These are phyloP conservation scores for Alternaria infectoria DNA, from an alignment of 2,329 filamentous ascomycete genomes.

Conservation along the genomic window DNA sequence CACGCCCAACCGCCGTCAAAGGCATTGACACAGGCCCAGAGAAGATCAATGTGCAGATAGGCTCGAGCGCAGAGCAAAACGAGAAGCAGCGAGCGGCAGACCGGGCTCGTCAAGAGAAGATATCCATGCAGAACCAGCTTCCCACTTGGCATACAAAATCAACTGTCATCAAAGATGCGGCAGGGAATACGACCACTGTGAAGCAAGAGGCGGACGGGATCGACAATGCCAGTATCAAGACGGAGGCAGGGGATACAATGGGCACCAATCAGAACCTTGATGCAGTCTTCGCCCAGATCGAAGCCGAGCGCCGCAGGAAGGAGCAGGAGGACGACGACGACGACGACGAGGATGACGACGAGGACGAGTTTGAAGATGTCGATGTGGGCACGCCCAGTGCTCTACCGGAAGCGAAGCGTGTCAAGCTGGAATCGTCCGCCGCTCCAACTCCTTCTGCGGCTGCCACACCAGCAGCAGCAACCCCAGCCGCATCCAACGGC, in stretches of 20 bases:
- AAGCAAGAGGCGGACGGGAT: constrained; percentile 48
- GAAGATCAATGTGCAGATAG: constrained; percentile 73
- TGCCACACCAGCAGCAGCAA: constrained; percentile 43
- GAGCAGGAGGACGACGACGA: constrained; percentile 51
- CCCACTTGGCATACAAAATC: constrained; percentile 75
- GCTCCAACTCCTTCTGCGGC: constrained; percentile 40
- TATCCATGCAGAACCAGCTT: constrained; percentile 71
- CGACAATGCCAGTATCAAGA: constrained; percentile 45
- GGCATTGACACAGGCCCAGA: constrained; percentile 71
- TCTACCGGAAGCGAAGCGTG: constrained; percentile 61
- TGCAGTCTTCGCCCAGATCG: constrained; percentile 71
- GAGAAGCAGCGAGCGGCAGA: constrained; percentile 72
- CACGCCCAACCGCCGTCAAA: constrained; percentile 71
- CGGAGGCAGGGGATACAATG: constrained; percentile 58
- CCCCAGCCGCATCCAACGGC: constrained; percentile 51
- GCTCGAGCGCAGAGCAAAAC: constrained; percentile 68
- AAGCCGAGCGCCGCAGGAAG: constrained; percentile 61
- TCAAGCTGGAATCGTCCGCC: constrained; percentile 62
- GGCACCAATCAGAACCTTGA: constrained; percentile 64
- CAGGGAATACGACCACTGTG: constrained; percentile 52
- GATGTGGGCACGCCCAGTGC: constrained; percentile 39
- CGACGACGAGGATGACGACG: constrained; percentile 26
- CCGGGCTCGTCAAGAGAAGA: constrained; percentile 67
- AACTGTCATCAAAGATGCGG: constrained; percentile 62
- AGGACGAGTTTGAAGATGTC: constrained; percentile 38